A percentile compares a stretch with the other conserved stretches of the same genome.
These are phyloP conservation scores for Talaromyces thailandensis DNA, from an alignment of 495 filamentous ascomycete species.

Conservation along the genomic window DNA sequence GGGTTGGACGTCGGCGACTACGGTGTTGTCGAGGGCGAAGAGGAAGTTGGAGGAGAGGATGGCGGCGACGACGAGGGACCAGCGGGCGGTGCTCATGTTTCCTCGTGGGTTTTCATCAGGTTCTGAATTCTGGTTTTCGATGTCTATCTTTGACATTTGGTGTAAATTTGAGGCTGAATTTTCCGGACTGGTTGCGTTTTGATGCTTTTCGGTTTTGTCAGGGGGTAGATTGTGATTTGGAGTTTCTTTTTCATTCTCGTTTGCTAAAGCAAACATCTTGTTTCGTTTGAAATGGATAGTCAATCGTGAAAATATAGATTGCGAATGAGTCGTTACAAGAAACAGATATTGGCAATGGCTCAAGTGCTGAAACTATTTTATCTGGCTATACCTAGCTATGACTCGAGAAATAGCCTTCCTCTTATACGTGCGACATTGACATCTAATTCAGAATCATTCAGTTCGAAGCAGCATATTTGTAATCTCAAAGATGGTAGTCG, in stretches of 20 bases:
- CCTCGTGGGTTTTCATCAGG: no score
- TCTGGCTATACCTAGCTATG: not conserved
- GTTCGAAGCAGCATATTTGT: not conserved
- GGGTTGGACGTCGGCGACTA: constrained; percentile 46
- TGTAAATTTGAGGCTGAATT: no score
- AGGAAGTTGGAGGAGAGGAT: constrained; percentile 36
- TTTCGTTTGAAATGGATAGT: no score
- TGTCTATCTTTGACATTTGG: no score
- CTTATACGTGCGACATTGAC: not conserved
- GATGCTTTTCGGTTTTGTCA: no score
- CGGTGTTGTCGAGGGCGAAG: constrained; percentile 45
- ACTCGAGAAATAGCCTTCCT: not conserved
- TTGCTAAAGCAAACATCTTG: no score
- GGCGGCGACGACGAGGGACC: constrained; percentile 28
- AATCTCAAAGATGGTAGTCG: not conserved
- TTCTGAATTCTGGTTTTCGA: no score
- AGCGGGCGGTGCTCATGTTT: constrained; percentile 6
- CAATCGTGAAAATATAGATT: not conserved
- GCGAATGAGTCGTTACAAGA: not conserved
- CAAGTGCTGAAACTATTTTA: not conserved
- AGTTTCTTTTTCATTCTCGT: no score
- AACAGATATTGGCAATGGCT: not conserved
- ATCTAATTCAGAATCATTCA: not conserved
- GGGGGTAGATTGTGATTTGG: no score
- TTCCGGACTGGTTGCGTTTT: no score